Conservation (phyloP, 768 basidiomycete species). For the Coprinellus aureogranulatus region DNA sequence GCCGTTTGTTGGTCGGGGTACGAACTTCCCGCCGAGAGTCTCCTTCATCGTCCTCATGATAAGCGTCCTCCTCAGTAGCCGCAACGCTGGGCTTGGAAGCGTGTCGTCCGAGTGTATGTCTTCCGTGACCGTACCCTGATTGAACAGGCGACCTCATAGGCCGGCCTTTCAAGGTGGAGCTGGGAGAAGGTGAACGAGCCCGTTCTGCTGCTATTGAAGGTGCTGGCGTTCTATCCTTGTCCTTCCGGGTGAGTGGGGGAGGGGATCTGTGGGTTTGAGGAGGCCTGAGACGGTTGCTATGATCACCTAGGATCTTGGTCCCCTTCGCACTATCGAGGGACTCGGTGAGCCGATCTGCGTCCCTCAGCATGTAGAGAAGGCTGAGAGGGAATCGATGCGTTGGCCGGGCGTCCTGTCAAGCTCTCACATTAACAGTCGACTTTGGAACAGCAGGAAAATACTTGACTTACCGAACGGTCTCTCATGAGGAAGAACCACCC, state of each 20-base stretch:
- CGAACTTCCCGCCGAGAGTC: not conserved
- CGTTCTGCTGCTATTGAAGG: not conserved
- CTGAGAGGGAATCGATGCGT: conserved; percentile 12
- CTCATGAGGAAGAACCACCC: conserved; percentile 55
- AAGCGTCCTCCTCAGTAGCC: not conserved
- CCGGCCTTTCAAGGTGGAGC: conserved; percentile 1
- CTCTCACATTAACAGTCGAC: no score
- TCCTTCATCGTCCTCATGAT: conserved; percentile 4
- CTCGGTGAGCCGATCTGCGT: conserved; percentile 13
- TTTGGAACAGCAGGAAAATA: no score
- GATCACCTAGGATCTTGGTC: conserved; percentile 4
- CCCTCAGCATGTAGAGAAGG: conserved; percentile 7
- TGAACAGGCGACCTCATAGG: not conserved
- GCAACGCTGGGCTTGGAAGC: not conserved
- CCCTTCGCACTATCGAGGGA: conserved; percentile 9
- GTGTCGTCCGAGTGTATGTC: not conserved
- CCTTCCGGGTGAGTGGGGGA: conserved; percentile 1
- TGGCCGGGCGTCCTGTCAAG: conserved; percentile 11
- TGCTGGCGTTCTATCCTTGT: not conserved
- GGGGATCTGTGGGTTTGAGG: not conserved
- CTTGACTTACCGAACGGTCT: conserved; percentile 45
- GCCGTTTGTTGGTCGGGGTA: not conserved
- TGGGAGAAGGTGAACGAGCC: not conserved
- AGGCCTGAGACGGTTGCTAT: not conserved
- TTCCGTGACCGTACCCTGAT: conserved; percentile 3